Conservation (phyloP, 164 flowering plant genomes). For the Berberis vulgaris region DNA sequence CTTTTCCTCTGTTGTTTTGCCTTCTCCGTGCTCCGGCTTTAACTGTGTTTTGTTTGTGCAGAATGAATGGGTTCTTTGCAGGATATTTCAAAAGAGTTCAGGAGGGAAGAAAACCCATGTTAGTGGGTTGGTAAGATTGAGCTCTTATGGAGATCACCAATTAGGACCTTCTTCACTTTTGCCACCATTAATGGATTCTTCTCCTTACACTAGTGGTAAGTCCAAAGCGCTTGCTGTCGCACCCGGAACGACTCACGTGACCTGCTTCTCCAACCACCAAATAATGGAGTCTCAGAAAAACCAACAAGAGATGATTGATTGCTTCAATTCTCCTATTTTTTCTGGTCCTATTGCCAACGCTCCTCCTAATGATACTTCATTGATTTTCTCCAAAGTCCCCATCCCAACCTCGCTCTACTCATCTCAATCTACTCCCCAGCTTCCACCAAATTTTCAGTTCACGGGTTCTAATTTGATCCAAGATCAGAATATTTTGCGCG, state of each 20-base stretch:
- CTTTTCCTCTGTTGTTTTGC: no score
- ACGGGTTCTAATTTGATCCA: constrained; percentile 27
- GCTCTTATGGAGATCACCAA: constrained; percentile 27
- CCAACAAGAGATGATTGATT: constrained; percentile 22
- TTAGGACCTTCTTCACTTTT: constrained; percentile 23
- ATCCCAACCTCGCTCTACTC: constrained; percentile 26
- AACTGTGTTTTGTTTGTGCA: constrained; percentile 18
- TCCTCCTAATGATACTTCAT: constrained; percentile 14
- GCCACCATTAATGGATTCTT: constrained; percentile 68
- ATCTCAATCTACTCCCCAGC: constrained; percentile 15
- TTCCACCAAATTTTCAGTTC: constrained; percentile 20
- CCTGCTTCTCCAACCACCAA: constrained; percentile 28
- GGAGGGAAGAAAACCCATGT: constrained; percentile 72
- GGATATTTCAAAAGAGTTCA: constrained; percentile 73
- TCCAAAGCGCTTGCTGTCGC: constrained; percentile 9
- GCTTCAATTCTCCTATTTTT: constrained; percentile 27
- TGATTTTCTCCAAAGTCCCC: constrained; percentile 17
- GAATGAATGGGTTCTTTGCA: constrained; percentile 98
- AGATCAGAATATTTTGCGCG: constrained; percentile 5
- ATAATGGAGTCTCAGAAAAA: constrained; percentile 29
- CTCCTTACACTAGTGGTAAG: constrained; percentile 24
- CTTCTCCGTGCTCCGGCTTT: background rate
- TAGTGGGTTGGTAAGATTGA: constrained; percentile 36
- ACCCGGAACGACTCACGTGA: constrained; percentile 16
- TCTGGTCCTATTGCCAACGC: constrained; percentile 5